phyloP scores from a whole-genome alignment of 2,329 filamentous ascomycete genomes.

The Exophiala lecanii-corni region DNA sequence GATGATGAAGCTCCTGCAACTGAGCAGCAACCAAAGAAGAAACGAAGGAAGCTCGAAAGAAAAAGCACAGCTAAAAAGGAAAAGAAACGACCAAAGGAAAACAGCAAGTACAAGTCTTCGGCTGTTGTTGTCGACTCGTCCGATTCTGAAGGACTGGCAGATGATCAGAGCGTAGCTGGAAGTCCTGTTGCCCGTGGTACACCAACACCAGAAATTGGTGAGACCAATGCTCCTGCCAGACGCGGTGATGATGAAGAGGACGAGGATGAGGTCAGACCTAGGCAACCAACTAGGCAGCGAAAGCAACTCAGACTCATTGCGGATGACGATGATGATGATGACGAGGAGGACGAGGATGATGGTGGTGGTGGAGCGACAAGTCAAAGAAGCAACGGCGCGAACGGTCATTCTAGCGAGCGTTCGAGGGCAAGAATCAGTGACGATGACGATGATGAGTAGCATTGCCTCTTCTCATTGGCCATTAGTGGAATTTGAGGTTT shows the following conservation, averaged over 20 bases:
- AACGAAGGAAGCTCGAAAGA: conserved; percentile 57
- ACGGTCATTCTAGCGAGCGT: conserved; percentile 1
- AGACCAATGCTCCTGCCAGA: conserved; percentile 9
- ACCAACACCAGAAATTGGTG: conserved; percentile 17
- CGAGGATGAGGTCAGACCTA: conserved; percentile 13
- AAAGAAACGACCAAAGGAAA: conserved; percentile 26
- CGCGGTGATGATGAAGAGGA: conserved; percentile 18
- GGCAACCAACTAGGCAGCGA: conserved; percentile 21
- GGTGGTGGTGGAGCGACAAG: conserved; percentile 9
- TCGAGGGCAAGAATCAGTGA: conserved; percentile 9
- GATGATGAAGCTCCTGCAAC: conserved; percentile 20
- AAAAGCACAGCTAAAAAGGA: conserved; percentile 36
- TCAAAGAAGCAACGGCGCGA: conserved; percentile 9
- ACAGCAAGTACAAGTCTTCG: conserved; percentile 74
- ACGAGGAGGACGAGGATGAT: conserved; percentile 26
- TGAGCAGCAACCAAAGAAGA: conserved; percentile 43
- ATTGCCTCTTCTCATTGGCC: too few relatives aligned
- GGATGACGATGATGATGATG: conserved; percentile 28
- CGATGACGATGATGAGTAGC: conserved; percentile 29
- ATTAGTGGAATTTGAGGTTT: too few relatives aligned
- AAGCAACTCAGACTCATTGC: conserved; percentile 27
- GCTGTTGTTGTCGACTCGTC: conserved; percentile 81
- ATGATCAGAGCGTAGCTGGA: conserved; percentile 27
- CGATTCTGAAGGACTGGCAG: conserved; percentile 51
- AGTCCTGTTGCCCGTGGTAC: conserved; percentile 21